Conservation (phyloP, 108 stramenopile genomes). For the Discostella stelligeroides region DNA sequence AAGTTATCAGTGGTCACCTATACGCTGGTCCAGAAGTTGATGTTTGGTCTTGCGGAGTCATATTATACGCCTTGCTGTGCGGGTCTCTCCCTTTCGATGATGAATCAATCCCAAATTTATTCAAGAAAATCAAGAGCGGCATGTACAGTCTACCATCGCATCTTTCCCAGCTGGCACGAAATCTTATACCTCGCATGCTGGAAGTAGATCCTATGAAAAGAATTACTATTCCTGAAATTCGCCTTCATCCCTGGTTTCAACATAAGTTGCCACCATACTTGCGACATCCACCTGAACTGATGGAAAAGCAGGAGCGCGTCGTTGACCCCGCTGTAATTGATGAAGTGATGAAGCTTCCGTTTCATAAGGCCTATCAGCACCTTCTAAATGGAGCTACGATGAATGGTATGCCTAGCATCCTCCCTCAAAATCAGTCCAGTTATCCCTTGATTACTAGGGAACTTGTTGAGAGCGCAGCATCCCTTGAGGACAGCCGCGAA, state of each 20-base stretch:
- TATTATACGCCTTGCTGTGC: slow-evolving; percentile 98
- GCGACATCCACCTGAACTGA: slow-evolving; percentile 90
- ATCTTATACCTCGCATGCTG: slow-evolving; percentile 98
- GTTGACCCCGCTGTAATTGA: slow-evolving; percentile 91
- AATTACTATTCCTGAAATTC: slow-evolving; percentile 97
- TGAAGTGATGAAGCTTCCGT: slow-evolving; percentile 88
- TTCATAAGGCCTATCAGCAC: slow-evolving; percentile 78
- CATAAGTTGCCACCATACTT: slow-evolving; percentile 97
- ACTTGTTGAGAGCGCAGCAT: slow-evolving; percentile 80
- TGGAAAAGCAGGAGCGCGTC: slow-evolving; percentile 94
- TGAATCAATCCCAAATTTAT: slow-evolving; percentile 98
- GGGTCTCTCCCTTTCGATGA: slow-evolving; percentile 99
- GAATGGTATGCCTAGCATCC: slow-evolving; percentile 34
- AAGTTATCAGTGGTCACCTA: slow-evolving; percentile 97
- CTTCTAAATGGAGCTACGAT: slow-evolving; percentile 50
- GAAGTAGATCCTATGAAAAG: slow-evolving; percentile 99
- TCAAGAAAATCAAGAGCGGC: slow-evolving; percentile 99
- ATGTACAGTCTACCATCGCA: slow-evolving; percentile 97
- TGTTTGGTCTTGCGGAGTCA: slow-evolving; percentile 99
- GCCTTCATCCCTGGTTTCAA: slow-evolving; percentile 97
- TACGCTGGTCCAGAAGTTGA: slow-evolving; percentile 99
- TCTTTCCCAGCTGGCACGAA: slow-evolving; percentile 92
- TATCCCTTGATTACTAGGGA: slow-evolving; percentile 72
- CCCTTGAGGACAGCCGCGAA: slow-evolving; percentile 82
- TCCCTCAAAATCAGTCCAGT: slow-evolving; percentile 56